Conservation (phyloP, 768 basidiomycete species). For the Rubroboletus satanas region DNA sequence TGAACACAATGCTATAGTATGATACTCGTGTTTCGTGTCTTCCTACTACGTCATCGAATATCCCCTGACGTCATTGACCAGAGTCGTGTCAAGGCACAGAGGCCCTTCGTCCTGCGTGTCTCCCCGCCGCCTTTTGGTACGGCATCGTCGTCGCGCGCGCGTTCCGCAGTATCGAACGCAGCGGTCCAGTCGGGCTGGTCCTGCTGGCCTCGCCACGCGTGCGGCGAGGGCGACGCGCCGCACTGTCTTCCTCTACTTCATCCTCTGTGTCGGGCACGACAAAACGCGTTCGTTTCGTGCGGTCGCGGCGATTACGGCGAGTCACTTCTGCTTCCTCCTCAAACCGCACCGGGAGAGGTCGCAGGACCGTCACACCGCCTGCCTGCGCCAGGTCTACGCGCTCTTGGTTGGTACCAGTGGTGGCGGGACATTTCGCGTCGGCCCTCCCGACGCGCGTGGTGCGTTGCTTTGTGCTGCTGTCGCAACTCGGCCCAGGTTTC, state of each 20-base stretch:
- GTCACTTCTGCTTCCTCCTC: background rate
- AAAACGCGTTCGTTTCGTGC: conserved; percentile 15
- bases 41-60: too few relatives aligned
- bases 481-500: background rate
- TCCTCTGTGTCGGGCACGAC: conserved; percentile 3
- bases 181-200: background rate
- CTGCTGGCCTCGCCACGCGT: background rate
- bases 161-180: background rate
- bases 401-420: background rate
- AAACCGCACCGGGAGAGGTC: background rate
- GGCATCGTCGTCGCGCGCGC: background rate
- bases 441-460: too few relatives aligned
- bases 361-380: background rate
- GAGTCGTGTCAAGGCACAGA: background rate
- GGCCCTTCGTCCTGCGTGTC: background rate
- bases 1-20: too few relatives aligned
- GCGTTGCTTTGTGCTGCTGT: background rate
- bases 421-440: background rate
- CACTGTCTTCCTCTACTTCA: background rate
- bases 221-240: background rate
- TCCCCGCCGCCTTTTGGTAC: background rate
- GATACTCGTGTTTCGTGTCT: too few relatives aligned
- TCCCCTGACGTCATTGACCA: too few relatives aligned
- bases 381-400: background rate
- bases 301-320: background rate